Conservation (phyloP, 495 filamentous ascomycete genomes). For the Cetradonia linearis region DNA sequence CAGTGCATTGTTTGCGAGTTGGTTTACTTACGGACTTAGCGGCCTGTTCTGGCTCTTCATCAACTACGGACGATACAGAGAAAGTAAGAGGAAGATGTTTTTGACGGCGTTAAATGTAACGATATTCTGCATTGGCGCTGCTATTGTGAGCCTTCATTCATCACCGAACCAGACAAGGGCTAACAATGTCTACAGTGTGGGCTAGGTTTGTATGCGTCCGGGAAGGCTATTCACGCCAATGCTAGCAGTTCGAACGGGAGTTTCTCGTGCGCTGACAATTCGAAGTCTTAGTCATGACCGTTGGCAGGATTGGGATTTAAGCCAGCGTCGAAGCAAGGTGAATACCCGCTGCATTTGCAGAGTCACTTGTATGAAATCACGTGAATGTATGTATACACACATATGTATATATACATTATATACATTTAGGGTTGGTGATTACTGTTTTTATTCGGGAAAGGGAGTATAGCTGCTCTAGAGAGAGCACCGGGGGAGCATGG, state of each 20-base stretch:
- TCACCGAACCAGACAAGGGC: background rate
- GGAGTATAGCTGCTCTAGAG: background rate
- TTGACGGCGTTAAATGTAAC: slow-evolving; percentile 29
- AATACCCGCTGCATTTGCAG: no score
- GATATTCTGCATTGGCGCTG: slow-evolving; percentile 29
- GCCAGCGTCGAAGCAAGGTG: no score
- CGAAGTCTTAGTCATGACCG: slow-evolving; percentile 11
- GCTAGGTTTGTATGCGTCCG: slow-evolving; percentile 37
- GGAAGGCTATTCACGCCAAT: slow-evolving; percentile 34
- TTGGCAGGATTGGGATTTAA: background rate
- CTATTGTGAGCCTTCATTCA: slow-evolving; percentile 27
- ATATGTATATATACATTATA: no score
- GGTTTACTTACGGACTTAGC: slow-evolving; percentile 38
- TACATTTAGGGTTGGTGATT: no score
- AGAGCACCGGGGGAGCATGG: background rate
- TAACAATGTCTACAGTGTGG: slow-evolving; percentile 30
- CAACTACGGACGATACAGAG: slow-evolving; percentile 30
- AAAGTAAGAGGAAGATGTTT: slow-evolving; percentile 28
- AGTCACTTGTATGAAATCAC: background rate
- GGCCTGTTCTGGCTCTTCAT: slow-evolving; percentile 39
- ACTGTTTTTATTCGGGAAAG: background rate
- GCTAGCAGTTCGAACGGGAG: slow-evolving; percentile 28
- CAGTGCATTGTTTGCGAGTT: slow-evolving; percentile 26
- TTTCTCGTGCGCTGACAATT: slow-evolving; percentile 38
- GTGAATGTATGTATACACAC: background rate